Conservation (phyloP, 306 rosid genomes). For the Biancaea sappan region DNA sequence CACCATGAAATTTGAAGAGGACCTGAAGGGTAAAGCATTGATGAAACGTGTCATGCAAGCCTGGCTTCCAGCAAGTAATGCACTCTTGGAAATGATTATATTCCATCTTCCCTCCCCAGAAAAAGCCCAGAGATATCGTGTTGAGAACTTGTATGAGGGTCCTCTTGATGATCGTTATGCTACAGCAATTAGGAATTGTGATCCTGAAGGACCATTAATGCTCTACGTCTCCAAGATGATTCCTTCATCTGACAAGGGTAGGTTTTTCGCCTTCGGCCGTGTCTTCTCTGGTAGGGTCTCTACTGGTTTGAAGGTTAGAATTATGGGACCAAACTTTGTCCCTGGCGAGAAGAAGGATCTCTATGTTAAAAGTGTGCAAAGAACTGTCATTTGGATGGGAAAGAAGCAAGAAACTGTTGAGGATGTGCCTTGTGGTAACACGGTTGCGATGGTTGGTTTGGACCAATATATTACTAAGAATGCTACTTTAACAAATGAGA, state of each 20-base stretch:
- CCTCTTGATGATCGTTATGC: conserved; percentile 56
- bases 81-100: conserved; percentile 69
- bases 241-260: neutral
- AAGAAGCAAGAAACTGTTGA: too few species aligned
- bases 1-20: conserved; percentile 47
- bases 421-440: too few species aligned
- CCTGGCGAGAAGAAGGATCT: neutral
- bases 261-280: too few species aligned
- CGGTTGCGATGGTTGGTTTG: too few species aligned
- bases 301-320: neutral
- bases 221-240: conserved; percentile 35
- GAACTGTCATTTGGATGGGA: too few species aligned
- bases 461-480: conserved; percentile 66
- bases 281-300: neutral
- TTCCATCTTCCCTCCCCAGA: conserved; percentile 68
- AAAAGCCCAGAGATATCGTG: conserved; percentile 65
- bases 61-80: conserved; percentile 59
- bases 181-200: conserved; percentile 22
- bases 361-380: too few species aligned
- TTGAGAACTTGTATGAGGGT: conserved; percentile 69
- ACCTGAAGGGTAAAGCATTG: conserved; percentile 18
- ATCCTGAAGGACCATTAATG: conserved; percentile 25
- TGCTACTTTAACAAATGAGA: conserved; percentile 68
- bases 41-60: conserved; percentile 26
- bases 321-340: neutral